phyloP scores from a whole-genome alignment of 208 protist genomes.

The Acanthamoeba quina region DNA sequence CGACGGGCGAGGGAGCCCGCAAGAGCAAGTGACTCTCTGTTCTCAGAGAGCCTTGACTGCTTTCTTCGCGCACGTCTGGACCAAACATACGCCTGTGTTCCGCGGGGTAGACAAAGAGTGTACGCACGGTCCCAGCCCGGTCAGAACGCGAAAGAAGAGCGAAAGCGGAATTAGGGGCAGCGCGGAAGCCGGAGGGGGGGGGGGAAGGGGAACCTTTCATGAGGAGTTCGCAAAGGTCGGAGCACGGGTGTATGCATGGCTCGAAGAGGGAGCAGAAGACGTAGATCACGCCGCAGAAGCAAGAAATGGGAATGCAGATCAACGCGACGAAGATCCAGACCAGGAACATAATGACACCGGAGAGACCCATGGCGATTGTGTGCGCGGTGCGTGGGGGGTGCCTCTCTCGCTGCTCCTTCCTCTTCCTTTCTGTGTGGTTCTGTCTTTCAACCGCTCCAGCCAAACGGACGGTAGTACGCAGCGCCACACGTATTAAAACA shows the following conservation, averaged over 20 bases:
- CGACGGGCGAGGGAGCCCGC: background rate
- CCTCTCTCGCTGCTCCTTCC: background rate
- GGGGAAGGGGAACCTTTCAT: background rate
- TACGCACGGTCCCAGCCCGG: background rate
- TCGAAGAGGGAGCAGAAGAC: slow-evolving; percentile 53
- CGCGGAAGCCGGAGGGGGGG: background rate
- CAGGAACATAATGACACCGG: background rate
- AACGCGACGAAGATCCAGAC: slow-evolving; percentile 5
- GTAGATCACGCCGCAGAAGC: background rate
- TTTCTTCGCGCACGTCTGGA: slow-evolving; percentile 18
- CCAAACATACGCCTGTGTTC: background rate
- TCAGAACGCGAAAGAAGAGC: background rate
- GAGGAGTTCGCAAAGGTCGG: slow-evolving; percentile 5
- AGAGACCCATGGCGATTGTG: background rate
- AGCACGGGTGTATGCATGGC: background rate
- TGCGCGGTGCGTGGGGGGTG: no score
- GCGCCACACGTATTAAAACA: background rate
- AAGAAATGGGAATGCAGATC: slow-evolving; percentile 49
- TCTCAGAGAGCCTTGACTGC: background rate
- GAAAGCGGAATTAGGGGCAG: background rate
- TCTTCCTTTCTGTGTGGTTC: background rate
- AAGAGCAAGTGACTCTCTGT: background rate
- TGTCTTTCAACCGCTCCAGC: background rate
- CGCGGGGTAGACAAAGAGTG: background rate
- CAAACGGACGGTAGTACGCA: background rate